Conservation (phyloP, 768 basidiomycete species). For the Lactifluus subvellereus region DNA sequence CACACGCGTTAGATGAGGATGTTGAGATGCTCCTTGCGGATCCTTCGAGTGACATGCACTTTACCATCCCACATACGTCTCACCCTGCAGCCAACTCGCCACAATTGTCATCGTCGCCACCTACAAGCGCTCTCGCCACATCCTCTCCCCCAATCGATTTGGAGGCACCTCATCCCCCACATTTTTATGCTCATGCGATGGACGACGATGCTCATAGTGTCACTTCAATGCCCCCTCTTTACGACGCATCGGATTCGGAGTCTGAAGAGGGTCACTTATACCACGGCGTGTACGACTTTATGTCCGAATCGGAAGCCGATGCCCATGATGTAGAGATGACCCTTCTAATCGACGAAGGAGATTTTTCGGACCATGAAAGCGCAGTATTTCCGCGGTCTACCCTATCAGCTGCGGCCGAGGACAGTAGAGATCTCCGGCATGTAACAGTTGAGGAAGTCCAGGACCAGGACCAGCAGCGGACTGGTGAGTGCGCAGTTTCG, state of each 20-base stretch:
- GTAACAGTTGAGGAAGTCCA: constrained; percentile 20
- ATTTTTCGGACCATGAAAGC: constrained; percentile 6
- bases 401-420: neutral
- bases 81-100: neutral
- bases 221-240: constrained; percentile 19
- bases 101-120: constrained; percentile 7
- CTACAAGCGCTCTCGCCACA: neutral
- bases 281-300: constrained; percentile 6
- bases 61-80: neutral
- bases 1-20: constrained; percentile 2
- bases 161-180: neutral
- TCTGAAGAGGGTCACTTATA: constrained; percentile 10
- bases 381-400: neutral
- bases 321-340: constrained; percentile 24
- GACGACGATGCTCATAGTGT: constrained; percentile 19
- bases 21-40: constrained; percentile 9
- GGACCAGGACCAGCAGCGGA: constrained; percentile 3
- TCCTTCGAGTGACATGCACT: neutral
- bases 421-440: neutral
- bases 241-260: constrained; percentile 18
- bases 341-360: constrained; percentile 8
- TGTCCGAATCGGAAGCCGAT: constrained; percentile 21
- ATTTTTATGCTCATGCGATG: neutral
- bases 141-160: neutral
- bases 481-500: constrained; percentile 8